Conservation (phyloP, 371 early-diverging fungal species). For the Thermomucor indicae-seudaticae region DNA sequence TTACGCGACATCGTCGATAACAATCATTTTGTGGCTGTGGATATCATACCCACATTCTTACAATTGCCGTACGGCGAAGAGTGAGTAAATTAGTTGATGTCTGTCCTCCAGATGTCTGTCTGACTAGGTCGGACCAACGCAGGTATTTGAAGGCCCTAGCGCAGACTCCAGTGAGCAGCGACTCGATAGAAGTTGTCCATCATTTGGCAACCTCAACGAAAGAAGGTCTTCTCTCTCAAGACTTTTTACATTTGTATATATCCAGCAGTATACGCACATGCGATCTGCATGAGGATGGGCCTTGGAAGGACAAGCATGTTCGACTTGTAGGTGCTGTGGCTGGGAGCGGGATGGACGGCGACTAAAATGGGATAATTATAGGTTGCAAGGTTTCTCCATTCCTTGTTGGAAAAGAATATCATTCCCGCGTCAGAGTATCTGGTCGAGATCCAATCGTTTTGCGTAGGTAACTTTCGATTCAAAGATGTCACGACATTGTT, state of each 20-base stretch:
- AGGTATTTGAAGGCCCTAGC: conserved; percentile 33
- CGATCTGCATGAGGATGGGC: conserved; percentile 50
- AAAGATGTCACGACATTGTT: conserved; percentile 27
- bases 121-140: neutral
- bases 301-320: conserved; percentile 59
- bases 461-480: conserved; percentile 37
- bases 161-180: conserved; percentile 18
- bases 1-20: conserved; percentile 25
- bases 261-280: conserved; percentile 65
- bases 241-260: conserved; percentile 61
- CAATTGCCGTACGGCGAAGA: conserved; percentile 4
- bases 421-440: conserved; percentile 57
- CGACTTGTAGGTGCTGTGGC: conserved; percentile 48
- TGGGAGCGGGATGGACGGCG: no score
- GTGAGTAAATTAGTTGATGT: conserved; percentile 3
- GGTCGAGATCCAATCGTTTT: conserved; percentile 68
- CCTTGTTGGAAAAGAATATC: conserved; percentile 50
- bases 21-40: conserved; percentile 33
- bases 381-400: conserved; percentile 71
- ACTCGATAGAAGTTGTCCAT: conserved; percentile 66
- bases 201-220: conserved; percentile 38
- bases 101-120: neutral
- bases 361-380: no score
- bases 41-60: conserved; percentile 22
- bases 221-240: conserved; percentile 29